Percentiles rank a stretch among this genome's conserved stretches.
Evolutionary conservation across 768 basidiomycete species (phyloP).

Genomic region (Cystofilobasidium macerans): DNA sequence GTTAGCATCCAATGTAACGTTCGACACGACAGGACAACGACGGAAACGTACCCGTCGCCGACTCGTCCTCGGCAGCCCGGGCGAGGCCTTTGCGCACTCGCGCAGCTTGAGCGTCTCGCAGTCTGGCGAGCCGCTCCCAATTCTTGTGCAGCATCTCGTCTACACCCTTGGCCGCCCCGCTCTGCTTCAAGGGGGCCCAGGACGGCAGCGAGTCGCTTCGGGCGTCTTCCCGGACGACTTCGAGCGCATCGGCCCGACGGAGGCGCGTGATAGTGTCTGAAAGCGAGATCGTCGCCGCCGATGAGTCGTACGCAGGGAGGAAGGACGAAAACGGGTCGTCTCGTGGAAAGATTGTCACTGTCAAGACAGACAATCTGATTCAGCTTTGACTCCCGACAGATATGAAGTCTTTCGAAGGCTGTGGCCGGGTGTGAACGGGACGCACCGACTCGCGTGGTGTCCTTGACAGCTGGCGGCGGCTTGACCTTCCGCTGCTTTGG

Average conservation of each 20-base stretch:
- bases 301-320: constrained; percentile 4
- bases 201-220: not conserved
- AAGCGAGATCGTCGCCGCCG: constrained; percentile 2
- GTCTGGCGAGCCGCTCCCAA: not conserved
- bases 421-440: too few relatives aligned
- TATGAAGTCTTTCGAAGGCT: not conserved
- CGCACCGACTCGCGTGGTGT: not conserved
- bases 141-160: not conserved
- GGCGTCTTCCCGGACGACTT: not conserved
- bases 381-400: not conserved
- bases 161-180: not conserved
- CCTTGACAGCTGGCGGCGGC: not conserved
- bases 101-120: not conserved
- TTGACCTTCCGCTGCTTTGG: not conserved
- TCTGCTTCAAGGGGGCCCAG: not conserved
- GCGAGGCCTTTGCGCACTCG: not conserved
- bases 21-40: not conserved
- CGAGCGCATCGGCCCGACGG: not conserved
- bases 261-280: not conserved
- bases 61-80: not conserved
- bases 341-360: not conserved
- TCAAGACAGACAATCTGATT: not conserved
- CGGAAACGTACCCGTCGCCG: not conserved
- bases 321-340: constrained; percentile 8
- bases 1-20: not conserved